Evolutionary conservation across 345 rosid genomes (phyloP).

Genomic region (Brassica rapa): DNA sequence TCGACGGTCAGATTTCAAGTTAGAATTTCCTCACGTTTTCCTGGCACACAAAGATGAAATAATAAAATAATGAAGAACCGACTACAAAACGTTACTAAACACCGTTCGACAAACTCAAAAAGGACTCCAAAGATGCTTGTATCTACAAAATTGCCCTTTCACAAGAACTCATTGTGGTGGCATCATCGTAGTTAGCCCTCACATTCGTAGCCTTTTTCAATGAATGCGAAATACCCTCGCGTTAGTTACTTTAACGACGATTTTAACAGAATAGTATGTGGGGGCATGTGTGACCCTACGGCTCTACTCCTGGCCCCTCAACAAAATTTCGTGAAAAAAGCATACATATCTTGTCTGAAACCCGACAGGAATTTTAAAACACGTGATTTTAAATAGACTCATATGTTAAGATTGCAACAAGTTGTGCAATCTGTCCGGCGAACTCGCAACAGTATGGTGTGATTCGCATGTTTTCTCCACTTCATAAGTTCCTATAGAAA

Average conservation of each 20-base stretch:
- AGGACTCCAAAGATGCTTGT: background rate
- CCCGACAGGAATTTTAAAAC: slow-evolving; percentile 20
- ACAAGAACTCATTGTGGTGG: background rate
- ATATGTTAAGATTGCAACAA: slow-evolving; percentile 24
- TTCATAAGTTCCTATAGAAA: background rate
- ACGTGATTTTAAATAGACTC: slow-evolving; percentile 23
- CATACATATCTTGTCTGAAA: background rate
- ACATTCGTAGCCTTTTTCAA: background rate
- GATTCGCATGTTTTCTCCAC: slow-evolving; percentile 27
- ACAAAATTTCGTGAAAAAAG: slow-evolving; percentile 4
- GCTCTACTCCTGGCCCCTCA: background rate
- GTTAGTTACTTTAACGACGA: slow-evolving; percentile 12
- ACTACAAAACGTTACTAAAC: slow-evolving; percentile 7
- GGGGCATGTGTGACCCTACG: background rate
- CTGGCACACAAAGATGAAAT: background rate
- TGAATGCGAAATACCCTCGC: background rate
- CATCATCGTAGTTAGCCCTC: background rate
- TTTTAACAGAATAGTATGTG: slow-evolving; percentile 5
- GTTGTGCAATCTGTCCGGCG: slow-evolving; percentile 18
- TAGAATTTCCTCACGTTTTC: slow-evolving; percentile 34
- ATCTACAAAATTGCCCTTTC: background rate
- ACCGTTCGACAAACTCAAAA: slow-evolving; percentile 8
- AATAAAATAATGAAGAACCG: background rate
- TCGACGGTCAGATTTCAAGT: slow-evolving; percentile 20
- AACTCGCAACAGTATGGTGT: slow-evolving; percentile 14